A percentile compares a stretch with the other conserved stretches of the same genome.
phyloP scores from a whole-genome alignment of 768 basidiomycete genomes.

The Boletus vinaceobasis region DNA sequence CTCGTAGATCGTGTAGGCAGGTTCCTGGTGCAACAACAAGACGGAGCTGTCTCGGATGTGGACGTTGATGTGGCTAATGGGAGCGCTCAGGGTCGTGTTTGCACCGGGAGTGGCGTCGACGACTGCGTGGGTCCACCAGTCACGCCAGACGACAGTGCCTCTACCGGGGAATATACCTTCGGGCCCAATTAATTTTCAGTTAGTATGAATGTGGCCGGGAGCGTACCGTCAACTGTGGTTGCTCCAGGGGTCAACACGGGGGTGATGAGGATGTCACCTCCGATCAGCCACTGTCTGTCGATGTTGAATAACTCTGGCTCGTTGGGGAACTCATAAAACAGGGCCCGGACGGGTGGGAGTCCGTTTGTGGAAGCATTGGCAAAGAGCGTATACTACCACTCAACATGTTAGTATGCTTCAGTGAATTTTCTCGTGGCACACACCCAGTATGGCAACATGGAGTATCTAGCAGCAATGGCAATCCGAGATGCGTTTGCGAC shows the following conservation, averaged over 20 bases:
- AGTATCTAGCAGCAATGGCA: slow-evolving; percentile 69
- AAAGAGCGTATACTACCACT: slow-evolving; percentile 63
- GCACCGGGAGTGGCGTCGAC: slow-evolving; percentile 41
- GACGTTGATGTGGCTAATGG: slow-evolving; percentile 72
- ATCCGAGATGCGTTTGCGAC: slow-evolving; percentile 71
- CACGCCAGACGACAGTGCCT: slow-evolving; percentile 59
- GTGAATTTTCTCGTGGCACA: slow-evolving; percentile 17
- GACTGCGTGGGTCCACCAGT: slow-evolving; percentile 67
- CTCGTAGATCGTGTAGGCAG: slow-evolving; percentile 66
- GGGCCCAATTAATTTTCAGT: background rate
- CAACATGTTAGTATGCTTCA: background rate
- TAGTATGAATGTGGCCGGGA: background rate
- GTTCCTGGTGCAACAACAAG: slow-evolving; percentile 57
- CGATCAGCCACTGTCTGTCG: slow-evolving; percentile 71
- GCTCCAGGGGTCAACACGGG: slow-evolving; percentile 71
- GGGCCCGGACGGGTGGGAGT: slow-evolving; percentile 68
- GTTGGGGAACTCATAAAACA: slow-evolving; percentile 77
- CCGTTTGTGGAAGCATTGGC: slow-evolving; percentile 62
- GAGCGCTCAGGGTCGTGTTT: slow-evolving; percentile 55
- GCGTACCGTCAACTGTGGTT: slow-evolving; percentile 60
- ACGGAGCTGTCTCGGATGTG: slow-evolving; percentile 70
- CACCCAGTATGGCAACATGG: slow-evolving; percentile 78
- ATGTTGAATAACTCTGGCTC: slow-evolving; percentile 61
- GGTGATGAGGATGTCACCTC: slow-evolving; percentile 67
- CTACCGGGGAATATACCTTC: slow-evolving; percentile 65